phyloP scores from a whole-genome alignment of 169 alveolate species.

The Eimeria acervulina region DNA sequence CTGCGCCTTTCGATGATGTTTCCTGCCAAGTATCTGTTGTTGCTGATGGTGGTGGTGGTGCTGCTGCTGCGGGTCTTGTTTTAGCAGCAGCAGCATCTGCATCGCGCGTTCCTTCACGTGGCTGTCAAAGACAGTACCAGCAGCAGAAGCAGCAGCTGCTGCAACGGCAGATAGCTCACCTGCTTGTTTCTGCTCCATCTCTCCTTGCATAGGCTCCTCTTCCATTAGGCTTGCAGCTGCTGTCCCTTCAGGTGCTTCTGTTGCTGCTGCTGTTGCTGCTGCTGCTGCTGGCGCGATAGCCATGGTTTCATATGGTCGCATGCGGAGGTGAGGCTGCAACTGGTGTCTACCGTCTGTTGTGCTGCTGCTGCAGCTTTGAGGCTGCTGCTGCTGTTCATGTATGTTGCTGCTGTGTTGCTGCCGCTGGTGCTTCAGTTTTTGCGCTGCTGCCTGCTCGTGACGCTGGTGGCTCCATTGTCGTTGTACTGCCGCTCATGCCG shows the following conservation, averaged over 20 bases:
- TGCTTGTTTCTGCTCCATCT: background rate
- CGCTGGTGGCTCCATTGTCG: background rate
- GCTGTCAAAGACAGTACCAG: constrained; percentile 9
- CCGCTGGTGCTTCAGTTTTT: background rate
- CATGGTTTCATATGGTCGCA: background rate
- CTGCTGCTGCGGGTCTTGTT: constrained; percentile 39
- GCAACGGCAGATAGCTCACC: constrained; percentile 16
- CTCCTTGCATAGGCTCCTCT: background rate
- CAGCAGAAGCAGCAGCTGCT: constrained; percentile 67
- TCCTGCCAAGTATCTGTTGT: background rate
- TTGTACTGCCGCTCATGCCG: background rate
- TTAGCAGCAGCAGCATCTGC: background rate
- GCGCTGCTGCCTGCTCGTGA: background rate
- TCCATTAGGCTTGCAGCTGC: background rate
- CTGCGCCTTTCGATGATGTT: background rate
- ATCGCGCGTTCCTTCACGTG: constrained; percentile 37
- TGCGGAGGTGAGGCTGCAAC: background rate
- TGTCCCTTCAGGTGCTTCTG: background rate
- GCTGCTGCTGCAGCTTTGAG: background rate
- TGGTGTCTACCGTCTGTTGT: background rate
- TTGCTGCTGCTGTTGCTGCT: constrained; percentile 8
- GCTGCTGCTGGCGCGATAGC: constrained; percentile 10
- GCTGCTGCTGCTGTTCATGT: constrained; percentile 10
- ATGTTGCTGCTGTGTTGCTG: background rate
- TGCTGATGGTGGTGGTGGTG: constrained; percentile 9